phyloP scores from a whole-genome alignment of 225 moss, liverwort and hornwort genomes.

The Physcomitrellopsis africana region DNA sequence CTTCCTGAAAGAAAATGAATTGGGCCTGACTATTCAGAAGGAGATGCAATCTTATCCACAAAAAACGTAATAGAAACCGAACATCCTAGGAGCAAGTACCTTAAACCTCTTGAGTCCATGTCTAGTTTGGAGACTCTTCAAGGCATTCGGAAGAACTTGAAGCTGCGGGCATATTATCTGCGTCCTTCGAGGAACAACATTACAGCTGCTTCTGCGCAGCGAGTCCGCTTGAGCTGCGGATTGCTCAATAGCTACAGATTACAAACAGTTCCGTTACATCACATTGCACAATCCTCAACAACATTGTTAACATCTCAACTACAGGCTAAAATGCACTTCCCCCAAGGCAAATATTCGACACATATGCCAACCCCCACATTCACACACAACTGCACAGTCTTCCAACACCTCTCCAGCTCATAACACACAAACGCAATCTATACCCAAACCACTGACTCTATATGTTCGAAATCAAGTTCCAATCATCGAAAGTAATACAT shows the following conservation, averaged over 20 bases:
- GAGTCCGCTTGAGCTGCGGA: slow-evolving; percentile 16
- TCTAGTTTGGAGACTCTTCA: slow-evolving; percentile 19
- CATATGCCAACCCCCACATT: background rate
- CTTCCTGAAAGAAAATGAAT: too few relatives aligned
- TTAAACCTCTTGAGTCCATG: slow-evolving; percentile 7
- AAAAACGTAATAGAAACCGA: background rate
- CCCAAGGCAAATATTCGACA: background rate
- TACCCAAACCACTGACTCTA: too few relatives aligned
- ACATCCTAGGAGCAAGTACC: background rate
- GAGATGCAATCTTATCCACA: background rate
- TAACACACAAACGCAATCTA: background rate
- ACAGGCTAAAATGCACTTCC: background rate
- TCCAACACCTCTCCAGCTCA: background rate
- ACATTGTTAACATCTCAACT: background rate
- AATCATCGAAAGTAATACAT: too few relatives aligned
- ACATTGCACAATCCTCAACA: background rate
- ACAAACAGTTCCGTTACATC: background rate
- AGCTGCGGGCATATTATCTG: slow-evolving; percentile 17
- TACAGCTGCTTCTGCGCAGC: slow-evolving; percentile 24
- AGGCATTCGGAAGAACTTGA: slow-evolving; percentile 30
- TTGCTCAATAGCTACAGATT: slow-evolving; percentile 31
- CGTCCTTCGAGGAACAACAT: slow-evolving; percentile 2
- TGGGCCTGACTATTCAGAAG: too few relatives aligned
- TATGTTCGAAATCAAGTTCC: too few relatives aligned
- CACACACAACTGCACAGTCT: background rate